These are phyloP conservation scores for Elasticomyces elasticus DNA, from an alignment of 495 filamentous ascomycete genomes.

Conservation along the genomic window DNA sequence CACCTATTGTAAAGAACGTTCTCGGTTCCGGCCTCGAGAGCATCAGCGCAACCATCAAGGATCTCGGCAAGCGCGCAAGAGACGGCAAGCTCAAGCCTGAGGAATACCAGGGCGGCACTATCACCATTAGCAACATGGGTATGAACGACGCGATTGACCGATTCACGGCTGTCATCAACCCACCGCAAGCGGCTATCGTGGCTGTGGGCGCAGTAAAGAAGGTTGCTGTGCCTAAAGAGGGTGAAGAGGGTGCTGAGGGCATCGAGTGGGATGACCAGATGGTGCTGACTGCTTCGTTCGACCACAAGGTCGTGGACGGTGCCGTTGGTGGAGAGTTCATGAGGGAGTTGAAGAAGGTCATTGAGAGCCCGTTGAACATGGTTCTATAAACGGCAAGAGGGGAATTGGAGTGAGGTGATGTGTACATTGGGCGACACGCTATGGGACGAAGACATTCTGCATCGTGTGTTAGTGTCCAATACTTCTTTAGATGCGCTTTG, in stretches of 20 bases:
- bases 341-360: constrained; percentile 88
- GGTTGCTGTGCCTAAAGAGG: constrained; percentile 81
- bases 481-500: neutral
- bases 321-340: constrained; percentile 97
- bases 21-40: constrained; percentile 70
- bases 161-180: constrained; percentile 99
- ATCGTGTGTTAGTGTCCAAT: neutral
- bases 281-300: constrained; percentile 84
- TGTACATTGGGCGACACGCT: neutral
- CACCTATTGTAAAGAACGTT: constrained; percentile 86
- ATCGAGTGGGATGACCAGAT: constrained; percentile 98
- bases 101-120: constrained; percentile 97
- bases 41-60: constrained; percentile 84
- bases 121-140: constrained; percentile 99
- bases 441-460: neutral
- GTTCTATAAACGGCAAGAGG: constrained; percentile 50
- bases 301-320: constrained; percentile 91
- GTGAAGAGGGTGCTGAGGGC: constrained; percentile 53
- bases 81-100: constrained; percentile 99
- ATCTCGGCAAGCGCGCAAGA: constrained; percentile 87
- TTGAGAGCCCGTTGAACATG: constrained; percentile 94
- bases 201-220: constrained; percentile 91
- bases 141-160: constrained; percentile 95
- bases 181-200: constrained; percentile 90
- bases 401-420: neutral